These are phyloP conservation scores for Kwoniella europaea DNA, from an alignment of 768 basidiomycete genomes.

Conservation along the genomic window DNA sequence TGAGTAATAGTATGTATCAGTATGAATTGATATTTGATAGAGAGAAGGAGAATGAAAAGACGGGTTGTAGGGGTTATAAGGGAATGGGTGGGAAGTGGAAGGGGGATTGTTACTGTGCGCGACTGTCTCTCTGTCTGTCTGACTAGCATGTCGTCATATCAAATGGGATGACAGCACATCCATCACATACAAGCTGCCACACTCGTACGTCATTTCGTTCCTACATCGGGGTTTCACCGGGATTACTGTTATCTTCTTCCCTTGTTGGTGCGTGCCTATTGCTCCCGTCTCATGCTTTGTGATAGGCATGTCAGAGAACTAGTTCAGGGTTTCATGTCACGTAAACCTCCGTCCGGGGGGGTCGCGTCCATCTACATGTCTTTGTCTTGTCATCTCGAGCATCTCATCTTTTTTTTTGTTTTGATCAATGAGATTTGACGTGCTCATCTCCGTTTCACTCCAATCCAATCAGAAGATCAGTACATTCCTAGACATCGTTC, in stretches of 20 bases:
- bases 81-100: not conserved
- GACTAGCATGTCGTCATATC: conserved; percentile 5
- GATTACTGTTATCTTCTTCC: not conserved
- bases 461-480: too few species aligned
- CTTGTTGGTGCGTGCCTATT: too few species aligned
- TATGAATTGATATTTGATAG: not conserved
- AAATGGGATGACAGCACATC: conserved; percentile 7
- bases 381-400: not conserved
- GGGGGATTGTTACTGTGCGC: not conserved
- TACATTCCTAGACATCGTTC: too few species aligned
- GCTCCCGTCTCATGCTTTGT: too few species aligned
- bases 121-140: not conserved
- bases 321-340: too few species aligned
- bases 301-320: too few species aligned
- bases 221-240: not conserved
- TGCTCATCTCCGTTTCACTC: too few species aligned
- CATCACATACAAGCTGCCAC: conserved; percentile 1
- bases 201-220: conserved; percentile 2
- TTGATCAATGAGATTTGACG: too few species aligned
- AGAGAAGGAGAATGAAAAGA: not conserved
- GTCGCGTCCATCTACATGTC: not conserved
- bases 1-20: not conserved
- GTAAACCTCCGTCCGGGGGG: too few species aligned
- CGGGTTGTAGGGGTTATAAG: not conserved
- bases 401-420: not conserved